phyloP scores from a whole-genome alignment of 352 stramenopile species.

The Globisporangium takayamanum region DNA sequence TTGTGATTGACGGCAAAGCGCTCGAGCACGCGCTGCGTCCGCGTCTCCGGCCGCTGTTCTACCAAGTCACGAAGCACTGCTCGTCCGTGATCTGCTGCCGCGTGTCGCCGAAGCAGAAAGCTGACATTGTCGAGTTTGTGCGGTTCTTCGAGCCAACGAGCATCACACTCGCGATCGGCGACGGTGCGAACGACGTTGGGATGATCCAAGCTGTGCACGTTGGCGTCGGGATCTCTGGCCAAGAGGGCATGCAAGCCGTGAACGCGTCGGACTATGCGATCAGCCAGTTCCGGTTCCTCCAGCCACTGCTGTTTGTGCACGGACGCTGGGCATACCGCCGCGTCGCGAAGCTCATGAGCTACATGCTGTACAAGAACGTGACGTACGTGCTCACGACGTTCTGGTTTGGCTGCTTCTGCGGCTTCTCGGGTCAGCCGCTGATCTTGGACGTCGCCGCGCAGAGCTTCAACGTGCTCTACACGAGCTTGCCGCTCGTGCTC shows the following conservation, averaged over 20 bases:
- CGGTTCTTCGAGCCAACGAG: conserved; percentile 58
- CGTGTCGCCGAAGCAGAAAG: conserved; percentile 86
- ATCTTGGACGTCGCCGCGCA: conserved; percentile 74
- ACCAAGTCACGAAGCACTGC: conserved; percentile 63
- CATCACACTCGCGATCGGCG: conserved; percentile 90
- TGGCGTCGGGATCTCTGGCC: conserved; percentile 89
- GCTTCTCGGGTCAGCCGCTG: conserved; percentile 72
- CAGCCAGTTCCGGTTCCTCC: conserved; percentile 91
- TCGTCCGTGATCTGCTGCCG: conserved; percentile 84
- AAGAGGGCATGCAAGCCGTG: conserved; percentile 90
- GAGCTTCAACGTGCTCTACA: conserved; percentile 83
- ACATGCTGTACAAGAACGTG: conserved; percentile 95
- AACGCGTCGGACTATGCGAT: conserved; percentile 93
- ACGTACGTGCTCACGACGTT: conserved; percentile 81
- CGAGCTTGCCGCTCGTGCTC: conserved; percentile 62
- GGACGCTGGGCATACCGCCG: conserved; percentile 91
- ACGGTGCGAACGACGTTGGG: conserved; percentile 95
- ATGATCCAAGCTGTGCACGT: conserved; percentile 94
- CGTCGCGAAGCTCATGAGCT: conserved; percentile 89
- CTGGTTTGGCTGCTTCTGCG: conserved; percentile 76
- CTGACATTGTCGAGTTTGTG: conserved; percentile 75
- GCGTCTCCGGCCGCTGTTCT: conserved; percentile 48
- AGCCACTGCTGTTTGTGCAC: conserved; percentile 89
- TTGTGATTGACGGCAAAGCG: conserved; percentile 93
- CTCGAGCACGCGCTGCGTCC: conserved; percentile 66